A percentile compares a stretch with the other conserved stretches of the same genome.
These are phyloP conservation scores for Epichloe uncinata DNA, from an alignment of 2,329 filamentous ascomycete genomes.

Conservation along the genomic window DNA sequence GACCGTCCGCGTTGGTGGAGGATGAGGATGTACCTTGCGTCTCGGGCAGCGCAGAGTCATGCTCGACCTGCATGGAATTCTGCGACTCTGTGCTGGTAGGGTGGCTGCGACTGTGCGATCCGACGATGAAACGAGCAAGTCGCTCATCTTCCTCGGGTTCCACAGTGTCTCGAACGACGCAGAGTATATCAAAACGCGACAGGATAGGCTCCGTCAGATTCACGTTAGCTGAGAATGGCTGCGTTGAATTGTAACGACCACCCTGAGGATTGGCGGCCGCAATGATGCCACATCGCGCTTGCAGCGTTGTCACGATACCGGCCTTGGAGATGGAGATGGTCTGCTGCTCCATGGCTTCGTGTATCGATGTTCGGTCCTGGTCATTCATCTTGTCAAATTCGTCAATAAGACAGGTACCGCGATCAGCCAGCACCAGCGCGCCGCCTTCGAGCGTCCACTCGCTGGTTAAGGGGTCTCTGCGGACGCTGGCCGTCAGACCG, in stretches of 20 bases:
- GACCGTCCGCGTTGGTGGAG: constrained; percentile 36
- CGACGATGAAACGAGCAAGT: constrained; percentile 86
- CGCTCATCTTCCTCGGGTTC: constrained; percentile 87
- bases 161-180: constrained; percentile 89
- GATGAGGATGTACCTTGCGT: constrained; percentile 16
- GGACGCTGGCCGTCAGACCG: constrained; percentile 92
- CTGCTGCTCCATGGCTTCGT: constrained; percentile 99
- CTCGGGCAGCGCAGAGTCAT: constrained; percentile 32
- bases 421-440: constrained; percentile 86
- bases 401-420: constrained; percentile 90
- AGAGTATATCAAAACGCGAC: constrained; percentile 95
- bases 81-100: constrained; percentile 41
- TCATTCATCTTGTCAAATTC: constrained; percentile 99
- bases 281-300: constrained; percentile 91
- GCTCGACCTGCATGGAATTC: constrained; percentile 50
- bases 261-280: constrained; percentile 94
- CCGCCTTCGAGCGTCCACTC: constrained; percentile 98
- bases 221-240: constrained; percentile 92
- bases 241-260: constrained; percentile 90
- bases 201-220: constrained; percentile 94
- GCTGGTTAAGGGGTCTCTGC: constrained; percentile 84
- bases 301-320: constrained; percentile 92
- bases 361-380: constrained; percentile 92
- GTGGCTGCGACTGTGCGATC: constrained; percentile 85
- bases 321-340: constrained; percentile 99